These are phyloP conservation scores for Sordariomycetes sp. DNA, from an alignment of 2,329 filamentous ascomycete genomes.

Conservation along the genomic window DNA sequence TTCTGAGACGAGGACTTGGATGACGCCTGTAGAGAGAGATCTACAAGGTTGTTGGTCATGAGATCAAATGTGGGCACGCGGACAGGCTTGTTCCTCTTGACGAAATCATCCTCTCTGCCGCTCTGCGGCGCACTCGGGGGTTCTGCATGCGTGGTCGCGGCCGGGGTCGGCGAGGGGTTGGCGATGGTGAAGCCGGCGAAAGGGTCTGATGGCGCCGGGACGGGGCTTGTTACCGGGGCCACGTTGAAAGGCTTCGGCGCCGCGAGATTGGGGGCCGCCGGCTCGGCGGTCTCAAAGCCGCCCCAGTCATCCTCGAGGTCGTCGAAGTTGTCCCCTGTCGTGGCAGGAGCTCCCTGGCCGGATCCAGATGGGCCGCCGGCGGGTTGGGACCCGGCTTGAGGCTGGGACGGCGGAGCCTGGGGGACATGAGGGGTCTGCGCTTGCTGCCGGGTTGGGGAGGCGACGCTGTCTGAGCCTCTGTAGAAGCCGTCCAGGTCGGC, in stretches of 20 bases:
- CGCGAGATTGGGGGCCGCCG: constrained; percentile 8
- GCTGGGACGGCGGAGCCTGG: neutral
- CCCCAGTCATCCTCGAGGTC: constrained; percentile 54
- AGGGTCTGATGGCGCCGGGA: constrained; percentile 4
- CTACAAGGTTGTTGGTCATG: constrained; percentile 36
- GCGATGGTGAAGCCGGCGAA: constrained; percentile 8
- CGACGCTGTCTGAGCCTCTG: constrained; percentile 15
- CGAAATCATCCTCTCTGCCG: constrained; percentile 7
- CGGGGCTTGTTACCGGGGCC: neutral
- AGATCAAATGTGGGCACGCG: constrained; percentile 40
- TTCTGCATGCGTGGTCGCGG: neutral
- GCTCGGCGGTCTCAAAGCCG: constrained; percentile 48
- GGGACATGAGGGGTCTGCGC: neutral
- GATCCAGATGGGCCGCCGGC: constrained; percentile 11
- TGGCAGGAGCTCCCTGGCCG: neutral
- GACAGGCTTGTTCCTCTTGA: constrained; percentile 11
- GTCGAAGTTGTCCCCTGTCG: neutral
- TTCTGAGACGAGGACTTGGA: neutral
- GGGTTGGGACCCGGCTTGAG: constrained; percentile 4
- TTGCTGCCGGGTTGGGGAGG: constrained; percentile 6
- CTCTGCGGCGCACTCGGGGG: constrained; percentile 8
- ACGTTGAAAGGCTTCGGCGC: constrained; percentile 1
- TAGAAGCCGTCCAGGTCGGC: constrained; percentile 45
- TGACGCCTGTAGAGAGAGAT: constrained; percentile 7
- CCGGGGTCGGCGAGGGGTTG: constrained; percentile 11